A percentile compares a stretch with the other conserved stretches of the same genome.
Evolutionary conservation across 805 yeast species (phyloP).

Genomic region (Candida silvicultrix): DNA sequence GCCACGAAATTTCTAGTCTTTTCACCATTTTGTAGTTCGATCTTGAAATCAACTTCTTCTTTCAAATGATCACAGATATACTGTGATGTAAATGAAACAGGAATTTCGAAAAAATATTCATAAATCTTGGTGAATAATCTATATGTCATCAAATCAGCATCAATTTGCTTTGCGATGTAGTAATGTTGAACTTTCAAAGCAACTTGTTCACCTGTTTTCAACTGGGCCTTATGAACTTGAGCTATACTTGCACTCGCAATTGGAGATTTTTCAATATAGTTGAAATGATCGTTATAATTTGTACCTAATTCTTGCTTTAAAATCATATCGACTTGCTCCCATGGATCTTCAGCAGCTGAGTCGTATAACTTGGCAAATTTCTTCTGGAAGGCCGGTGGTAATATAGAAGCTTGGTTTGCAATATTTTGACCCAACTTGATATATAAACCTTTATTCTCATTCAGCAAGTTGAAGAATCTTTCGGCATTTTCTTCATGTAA

Average conservation of each 20-base stretch:
- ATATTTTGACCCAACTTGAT: slow-evolving; percentile 76
- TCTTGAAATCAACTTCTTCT: slow-evolving; percentile 56
- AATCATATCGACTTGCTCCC: slow-evolving; percentile 38
- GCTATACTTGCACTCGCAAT: slow-evolving; percentile 75
- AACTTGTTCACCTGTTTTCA: slow-evolving; percentile 43
- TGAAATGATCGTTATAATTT: slow-evolving; percentile 35
- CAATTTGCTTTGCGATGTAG: slow-evolving; percentile 53
- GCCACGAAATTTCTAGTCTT: slow-evolving; percentile 31
- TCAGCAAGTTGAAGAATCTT: slow-evolving; percentile 37
- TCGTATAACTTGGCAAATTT: slow-evolving; percentile 57
- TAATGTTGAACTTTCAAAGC: slow-evolving; percentile 66
- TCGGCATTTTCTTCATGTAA: slow-evolving; percentile 57
- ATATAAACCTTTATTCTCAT: slow-evolving; percentile 52
- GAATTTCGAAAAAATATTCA: slow-evolving; percentile 56
- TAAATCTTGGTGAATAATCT: slow-evolving; percentile 43
- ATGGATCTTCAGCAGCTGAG: slow-evolving; percentile 55
- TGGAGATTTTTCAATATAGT: slow-evolving; percentile 45
- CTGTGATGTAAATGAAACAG: slow-evolving; percentile 47
- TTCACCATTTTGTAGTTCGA: slow-evolving; percentile 50
- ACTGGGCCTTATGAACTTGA: slow-evolving; percentile 54
- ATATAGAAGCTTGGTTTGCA: slow-evolving; percentile 65
- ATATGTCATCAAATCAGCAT: slow-evolving; percentile 57
- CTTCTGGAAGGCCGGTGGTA: slow-evolving; percentile 59
- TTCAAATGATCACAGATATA: slow-evolving; percentile 52
- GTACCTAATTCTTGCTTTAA: slow-evolving; percentile 36